Evolutionary conservation across 108 stramenopile species (phyloP).

Genomic region (Craspedostauros australis): DNA sequence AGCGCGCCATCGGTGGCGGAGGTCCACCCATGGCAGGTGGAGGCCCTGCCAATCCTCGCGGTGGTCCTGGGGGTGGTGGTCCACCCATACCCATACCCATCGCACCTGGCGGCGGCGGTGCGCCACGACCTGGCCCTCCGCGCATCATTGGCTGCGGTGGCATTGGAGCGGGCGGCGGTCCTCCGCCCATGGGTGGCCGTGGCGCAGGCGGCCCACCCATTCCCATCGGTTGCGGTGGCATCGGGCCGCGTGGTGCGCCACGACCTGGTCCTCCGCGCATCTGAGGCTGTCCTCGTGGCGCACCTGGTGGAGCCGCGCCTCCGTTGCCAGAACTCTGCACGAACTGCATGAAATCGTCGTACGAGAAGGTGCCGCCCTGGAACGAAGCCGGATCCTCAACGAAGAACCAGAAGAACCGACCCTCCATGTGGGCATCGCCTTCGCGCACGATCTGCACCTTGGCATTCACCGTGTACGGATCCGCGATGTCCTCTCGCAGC

Average conservation of each 20-base stretch:
- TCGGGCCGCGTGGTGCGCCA: slow-evolving; percentile 14
- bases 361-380: slow-evolving; percentile 88
- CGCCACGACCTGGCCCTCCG: slow-evolving; percentile 10
- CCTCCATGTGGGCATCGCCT: slow-evolving; percentile 82
- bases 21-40: slow-evolving; percentile 12
- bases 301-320: slow-evolving; percentile 17
- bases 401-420: slow-evolving; percentile 90
- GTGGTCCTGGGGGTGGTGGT: background rate
- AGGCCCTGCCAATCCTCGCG: background rate
- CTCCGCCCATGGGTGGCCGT: slow-evolving; percentile 6
- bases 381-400: slow-evolving; percentile 95
- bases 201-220: slow-evolving; percentile 10
- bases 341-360: slow-evolving; percentile 84
- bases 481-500: slow-evolving; percentile 69
- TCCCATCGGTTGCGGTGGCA: slow-evolving; percentile 23
- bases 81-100: background rate
- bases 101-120: slow-evolving; percentile 16
- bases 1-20: slow-evolving; percentile 16
- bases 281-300: slow-evolving; percentile 3
- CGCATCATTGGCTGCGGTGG: background rate
- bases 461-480: slow-evolving; percentile 28
- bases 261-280: slow-evolving; percentile 11
- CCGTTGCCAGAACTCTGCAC: slow-evolving; percentile 36
- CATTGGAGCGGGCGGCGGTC: slow-evolving; percentile 13
- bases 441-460: slow-evolving; percentile 86